Percentiles rank a stretch among this genome's conserved stretches.
These are phyloP conservation scores for Zoysia matrella DNA, from an alignment of 202 grass and related monocot genomes.

Conservation along the genomic window DNA sequence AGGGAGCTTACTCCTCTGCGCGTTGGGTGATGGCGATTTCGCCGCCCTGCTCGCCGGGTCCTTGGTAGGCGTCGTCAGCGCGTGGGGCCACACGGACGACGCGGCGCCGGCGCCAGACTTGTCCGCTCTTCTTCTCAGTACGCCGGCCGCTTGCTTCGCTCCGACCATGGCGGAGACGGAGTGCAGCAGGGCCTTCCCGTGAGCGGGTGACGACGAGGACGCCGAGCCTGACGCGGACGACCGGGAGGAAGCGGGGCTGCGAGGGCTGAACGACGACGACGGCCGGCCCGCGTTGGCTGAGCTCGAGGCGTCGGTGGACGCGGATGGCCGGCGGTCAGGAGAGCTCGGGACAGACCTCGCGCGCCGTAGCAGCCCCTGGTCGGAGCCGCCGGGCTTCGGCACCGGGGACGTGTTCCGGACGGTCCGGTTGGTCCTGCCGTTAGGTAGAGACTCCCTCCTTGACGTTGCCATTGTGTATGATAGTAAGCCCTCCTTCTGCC, in stretches of 20 bases:
- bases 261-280: slow-evolving; percentile 26
- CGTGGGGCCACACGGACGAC: slow-evolving; percentile 35
- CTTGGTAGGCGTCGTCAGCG: slow-evolving; percentile 12
- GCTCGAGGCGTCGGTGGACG: slow-evolving; percentile 27
- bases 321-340: slow-evolving; percentile 30
- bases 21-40: neutral
- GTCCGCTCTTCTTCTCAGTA: slow-evolving; percentile 36
- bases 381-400: slow-evolving; percentile 17
- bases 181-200: slow-evolving; percentile 16
- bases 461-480: slow-evolving; percentile 44
- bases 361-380: slow-evolving; percentile 21
- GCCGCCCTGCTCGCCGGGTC: slow-evolving; percentile 10
- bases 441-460: slow-evolving; percentile 36
- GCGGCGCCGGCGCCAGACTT: slow-evolving; percentile 12
- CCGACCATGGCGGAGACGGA: neutral
- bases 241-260: slow-evolving; percentile 12
- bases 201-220: slow-evolving; percentile 19
- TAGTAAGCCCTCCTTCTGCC: slow-evolving; percentile 9
- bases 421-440: slow-evolving; percentile 1
- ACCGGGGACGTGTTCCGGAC: slow-evolving; percentile 1
- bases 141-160: slow-evolving; percentile 2
- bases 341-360: slow-evolving; percentile 48
- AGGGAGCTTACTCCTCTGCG: slow-evolving; percentile 38
- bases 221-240: slow-evolving; percentile 17
- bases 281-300: slow-evolving; percentile 1